A percentile compares a stretch with the other conserved stretches of the same genome.
phyloP scores from a whole-genome alignment of 2,329 filamentous ascomycete species.

The Pseudopithomyces maydicus region DNA sequence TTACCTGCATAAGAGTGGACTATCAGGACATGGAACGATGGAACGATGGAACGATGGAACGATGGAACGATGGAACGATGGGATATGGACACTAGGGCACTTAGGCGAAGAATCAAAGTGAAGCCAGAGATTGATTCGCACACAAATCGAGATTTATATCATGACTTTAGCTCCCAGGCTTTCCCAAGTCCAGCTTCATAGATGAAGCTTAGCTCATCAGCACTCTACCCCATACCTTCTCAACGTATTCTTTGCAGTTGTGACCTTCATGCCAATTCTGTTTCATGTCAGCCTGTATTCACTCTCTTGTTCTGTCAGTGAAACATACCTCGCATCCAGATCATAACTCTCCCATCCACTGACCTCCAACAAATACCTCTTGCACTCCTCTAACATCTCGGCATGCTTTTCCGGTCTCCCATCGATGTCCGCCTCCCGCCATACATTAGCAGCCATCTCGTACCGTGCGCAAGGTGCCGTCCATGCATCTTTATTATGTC shows the following conservation, averaged over 20 bases:
- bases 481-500: slow-evolving; percentile 70
- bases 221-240: slow-evolving; percentile 40
- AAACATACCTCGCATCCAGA: slow-evolving; percentile 66
- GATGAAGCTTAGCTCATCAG: slow-evolving; percentile 6
- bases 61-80: too few relatives aligned
- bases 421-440: slow-evolving; percentile 64
- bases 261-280: slow-evolving; percentile 71
- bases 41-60: too few relatives aligned
- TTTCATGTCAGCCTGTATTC: slow-evolving; percentile 8
- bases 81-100: too few relatives aligned
- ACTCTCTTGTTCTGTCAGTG: too few relatives aligned
- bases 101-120: too few relatives aligned
- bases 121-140: too few relatives aligned
- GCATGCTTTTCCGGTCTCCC: slow-evolving; percentile 40
- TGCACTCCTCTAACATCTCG: slow-evolving; percentile 64
- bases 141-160: too few relatives aligned
- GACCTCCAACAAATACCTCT: slow-evolving; percentile 68
- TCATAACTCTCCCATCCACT: slow-evolving; percentile 74
- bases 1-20: too few relatives aligned
- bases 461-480: slow-evolving; percentile 77
- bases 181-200: too few relatives aligned
- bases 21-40: too few relatives aligned
- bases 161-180: too few relatives aligned
- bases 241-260: slow-evolving; percentile 70
- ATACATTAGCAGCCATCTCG: slow-evolving; percentile 82